Conservation (phyloP, 768 basidiomycete genomes). For the Trametes cubensis region DNA sequence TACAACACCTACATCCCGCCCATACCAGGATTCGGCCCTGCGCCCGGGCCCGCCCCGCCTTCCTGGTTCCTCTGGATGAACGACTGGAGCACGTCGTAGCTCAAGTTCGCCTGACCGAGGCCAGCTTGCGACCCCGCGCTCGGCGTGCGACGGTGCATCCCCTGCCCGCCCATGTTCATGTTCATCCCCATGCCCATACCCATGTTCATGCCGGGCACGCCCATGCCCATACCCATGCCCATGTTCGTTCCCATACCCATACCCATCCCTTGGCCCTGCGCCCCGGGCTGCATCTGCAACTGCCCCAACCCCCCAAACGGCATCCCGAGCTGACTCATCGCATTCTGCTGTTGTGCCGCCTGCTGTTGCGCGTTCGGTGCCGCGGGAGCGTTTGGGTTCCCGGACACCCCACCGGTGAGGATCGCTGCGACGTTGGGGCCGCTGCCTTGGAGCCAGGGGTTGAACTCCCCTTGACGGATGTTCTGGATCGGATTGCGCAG, state of each 20-base stretch:
- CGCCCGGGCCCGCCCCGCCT: slow-evolving; percentile 27
- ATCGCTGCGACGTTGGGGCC: slow-evolving; percentile 16
- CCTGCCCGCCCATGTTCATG: slow-evolving; percentile 26
- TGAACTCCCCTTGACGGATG: slow-evolving; percentile 9
- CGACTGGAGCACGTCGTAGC: slow-evolving; percentile 48
- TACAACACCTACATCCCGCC: slow-evolving; percentile 15
- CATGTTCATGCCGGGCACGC: slow-evolving; percentile 8
- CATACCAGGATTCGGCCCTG: slow-evolving; percentile 19
- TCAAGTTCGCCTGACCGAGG: slow-evolving; percentile 32
- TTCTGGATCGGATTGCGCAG: background rate
- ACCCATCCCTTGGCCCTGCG: background rate
- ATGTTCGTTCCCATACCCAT: background rate
- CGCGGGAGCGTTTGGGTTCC: background rate
- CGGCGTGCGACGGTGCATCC: slow-evolving; percentile 32
- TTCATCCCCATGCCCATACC: slow-evolving; percentile 3
- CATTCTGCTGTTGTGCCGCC: background rate
- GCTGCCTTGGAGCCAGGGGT: slow-evolving; percentile 14
- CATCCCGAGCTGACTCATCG: slow-evolving; percentile 15
- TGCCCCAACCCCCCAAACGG: slow-evolving; percentile 11
- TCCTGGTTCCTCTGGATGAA: slow-evolving; percentile 47
- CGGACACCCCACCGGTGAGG: background rate
- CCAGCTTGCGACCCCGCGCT: slow-evolving; percentile 21
- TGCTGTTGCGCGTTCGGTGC: background rate
- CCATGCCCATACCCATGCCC: slow-evolving; percentile 6
- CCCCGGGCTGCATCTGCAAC: slow-evolving; percentile 6